Percentiles rank a stretch among this genome's conserved stretches.
Evolutionary conservation across 345 rosid genomes (phyloP).

Genomic region (Luvunga scandens): DNA sequence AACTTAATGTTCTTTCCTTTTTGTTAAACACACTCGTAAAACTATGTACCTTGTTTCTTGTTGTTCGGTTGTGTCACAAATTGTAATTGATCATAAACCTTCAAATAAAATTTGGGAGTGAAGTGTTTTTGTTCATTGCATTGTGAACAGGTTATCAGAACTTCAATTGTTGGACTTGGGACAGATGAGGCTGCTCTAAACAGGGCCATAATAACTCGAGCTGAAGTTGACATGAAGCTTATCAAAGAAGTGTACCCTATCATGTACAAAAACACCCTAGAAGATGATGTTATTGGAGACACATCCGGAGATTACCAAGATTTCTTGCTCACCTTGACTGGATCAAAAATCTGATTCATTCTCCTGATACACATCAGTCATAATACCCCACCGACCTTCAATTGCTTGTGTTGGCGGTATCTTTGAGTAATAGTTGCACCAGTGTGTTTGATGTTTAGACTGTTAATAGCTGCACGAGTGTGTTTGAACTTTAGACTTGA

Average conservation of each 20-base stretch:
- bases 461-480: neutral
- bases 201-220: conserved; percentile 70
- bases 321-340: conserved; percentile 74
- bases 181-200: conserved; percentile 86
- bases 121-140: neutral
- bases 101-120: neutral
- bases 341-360: conserved; percentile 44
- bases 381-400: neutral
- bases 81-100: neutral
- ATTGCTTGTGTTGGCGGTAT: neutral
- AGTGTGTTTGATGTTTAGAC: neutral
- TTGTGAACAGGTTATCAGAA: conserved; percentile 49
- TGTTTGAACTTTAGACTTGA: neutral
- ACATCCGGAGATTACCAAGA: conserved; percentile 71
- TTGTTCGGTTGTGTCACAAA: neutral
- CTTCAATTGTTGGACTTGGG: conserved; percentile 62
- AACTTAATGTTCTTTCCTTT: too few species aligned
- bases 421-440: neutral
- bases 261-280: conserved; percentile 51
- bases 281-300: conserved; percentile 63
- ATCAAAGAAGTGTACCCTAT: conserved; percentile 58
- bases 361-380: neutral
- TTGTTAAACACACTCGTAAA: neutral
- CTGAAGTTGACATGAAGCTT: conserved; percentile 76
- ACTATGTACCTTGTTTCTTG: neutral